These are phyloP conservation scores for Solanum virginianum DNA, from an alignment of 257 asterid species.

Conservation along the genomic window DNA sequence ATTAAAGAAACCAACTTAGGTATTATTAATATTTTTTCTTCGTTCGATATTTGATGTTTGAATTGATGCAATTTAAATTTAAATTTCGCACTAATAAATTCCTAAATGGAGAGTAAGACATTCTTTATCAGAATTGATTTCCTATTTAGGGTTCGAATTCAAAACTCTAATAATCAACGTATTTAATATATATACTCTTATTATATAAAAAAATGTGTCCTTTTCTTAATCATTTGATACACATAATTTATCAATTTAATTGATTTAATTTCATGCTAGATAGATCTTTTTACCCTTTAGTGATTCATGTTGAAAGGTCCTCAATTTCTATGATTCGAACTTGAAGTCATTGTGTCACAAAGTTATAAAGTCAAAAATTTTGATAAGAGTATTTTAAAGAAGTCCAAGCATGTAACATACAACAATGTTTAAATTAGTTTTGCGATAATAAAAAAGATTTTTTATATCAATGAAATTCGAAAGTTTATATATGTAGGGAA, in stretches of 20 bases:
- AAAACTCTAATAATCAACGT: background rate
- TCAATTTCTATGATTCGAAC: background rate
- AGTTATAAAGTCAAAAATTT: no score
- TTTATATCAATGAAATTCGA: background rate
- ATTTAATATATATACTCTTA: background rate
- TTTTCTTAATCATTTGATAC: rapidly evolving
- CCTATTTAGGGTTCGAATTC: background rate
- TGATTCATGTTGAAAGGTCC: background rate
- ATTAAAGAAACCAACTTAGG: background rate
- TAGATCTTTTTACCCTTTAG: background rate
- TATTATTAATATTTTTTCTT: no score
- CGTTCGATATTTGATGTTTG: background rate
- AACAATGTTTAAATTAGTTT: no score
- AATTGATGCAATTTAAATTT: no score
- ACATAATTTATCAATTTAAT: background rate
- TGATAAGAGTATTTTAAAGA: no score
- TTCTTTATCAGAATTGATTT: background rate
- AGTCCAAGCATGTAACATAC: no score
- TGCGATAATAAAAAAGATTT: no score
- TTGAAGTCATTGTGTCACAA: background rate
- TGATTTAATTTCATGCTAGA: background rate
- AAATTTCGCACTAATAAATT: background rate
- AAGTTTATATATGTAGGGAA: background rate
- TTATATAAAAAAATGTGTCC: background rate
- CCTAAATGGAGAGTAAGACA: background rate